Evolutionary conservation across 345 rosid genomes (phyloP).

Genomic region (Arabis hirsuta): DNA sequence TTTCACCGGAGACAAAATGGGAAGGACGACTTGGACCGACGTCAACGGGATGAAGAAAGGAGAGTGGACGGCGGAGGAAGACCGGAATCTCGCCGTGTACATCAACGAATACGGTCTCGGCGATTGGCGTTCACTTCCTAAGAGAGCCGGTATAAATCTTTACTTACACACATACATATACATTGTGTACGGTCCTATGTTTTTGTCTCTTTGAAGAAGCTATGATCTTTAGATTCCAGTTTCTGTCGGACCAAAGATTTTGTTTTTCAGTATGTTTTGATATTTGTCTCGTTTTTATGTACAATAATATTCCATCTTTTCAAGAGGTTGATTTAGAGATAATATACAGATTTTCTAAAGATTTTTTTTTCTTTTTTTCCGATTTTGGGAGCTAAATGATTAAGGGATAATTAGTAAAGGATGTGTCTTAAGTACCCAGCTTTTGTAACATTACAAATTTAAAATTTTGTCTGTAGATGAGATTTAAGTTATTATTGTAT

Average conservation of each 20-base stretch:
- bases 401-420: neutral
- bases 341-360: too few relatives aligned
- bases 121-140: constrained; percentile 72
- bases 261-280: neutral
- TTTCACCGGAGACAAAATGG: constrained; percentile 28
- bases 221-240: constrained; percentile 24
- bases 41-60: constrained; percentile 63
- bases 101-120: constrained; percentile 62
- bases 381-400: neutral
- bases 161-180: constrained; percentile 2
- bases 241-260: constrained; percentile 19
- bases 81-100: constrained; percentile 55
- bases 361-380: too few relatives aligned
- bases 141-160: constrained; percentile 58
- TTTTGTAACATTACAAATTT: too few relatives aligned
- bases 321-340: neutral
- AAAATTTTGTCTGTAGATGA: too few relatives aligned
- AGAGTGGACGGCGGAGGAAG: constrained; percentile 85
- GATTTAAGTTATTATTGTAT: constrained; percentile 5
- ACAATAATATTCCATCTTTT: neutral
- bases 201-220: constrained; percentile 22
- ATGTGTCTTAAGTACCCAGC: neutral
- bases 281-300: neutral
- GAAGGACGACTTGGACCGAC: constrained; percentile 44
- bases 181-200: neutral